Conservation (phyloP, 177 flowering plant genomes). For the Vitis hybrid region DNA sequence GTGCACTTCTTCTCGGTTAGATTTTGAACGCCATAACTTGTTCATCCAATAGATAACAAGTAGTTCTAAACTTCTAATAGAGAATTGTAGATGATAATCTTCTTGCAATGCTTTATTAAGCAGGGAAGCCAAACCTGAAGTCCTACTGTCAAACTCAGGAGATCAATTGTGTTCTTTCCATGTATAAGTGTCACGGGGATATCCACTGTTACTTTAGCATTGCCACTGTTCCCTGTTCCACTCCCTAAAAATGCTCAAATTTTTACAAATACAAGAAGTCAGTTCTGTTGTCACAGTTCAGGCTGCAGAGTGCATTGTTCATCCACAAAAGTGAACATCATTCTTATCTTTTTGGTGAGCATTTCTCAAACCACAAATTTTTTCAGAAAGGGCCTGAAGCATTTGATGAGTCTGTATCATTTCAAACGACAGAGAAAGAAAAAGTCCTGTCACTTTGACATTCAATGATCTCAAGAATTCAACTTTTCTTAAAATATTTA, state of each 20-base stretch:
- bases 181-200: conserved; percentile 53
- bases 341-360: too few relatives aligned
- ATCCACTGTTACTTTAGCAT: conserved; percentile 53
- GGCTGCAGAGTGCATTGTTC: background rate
- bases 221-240: conserved; percentile 46
- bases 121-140: conserved; percentile 61
- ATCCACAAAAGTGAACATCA: too few relatives aligned
- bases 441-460: too few relatives aligned
- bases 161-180: conserved; percentile 78
- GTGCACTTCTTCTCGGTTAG: background rate
- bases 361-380: too few relatives aligned
- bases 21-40: background rate
- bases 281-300: background rate
- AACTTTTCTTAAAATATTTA: too few relatives aligned
- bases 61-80: background rate
- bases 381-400: too few relatives aligned
- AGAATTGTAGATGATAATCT: background rate
- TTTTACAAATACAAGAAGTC: background rate
- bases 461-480: too few relatives aligned
- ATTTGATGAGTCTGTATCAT: too few relatives aligned
- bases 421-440: too few relatives aligned
- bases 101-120: background rate
- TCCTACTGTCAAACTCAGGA: conserved; percentile 90
- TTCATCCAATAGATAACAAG: background rate
- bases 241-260: conserved; percentile 55